phyloP scores from a whole-genome alignment of 164 flowering plant species.

The Vitis riparia region DNA sequence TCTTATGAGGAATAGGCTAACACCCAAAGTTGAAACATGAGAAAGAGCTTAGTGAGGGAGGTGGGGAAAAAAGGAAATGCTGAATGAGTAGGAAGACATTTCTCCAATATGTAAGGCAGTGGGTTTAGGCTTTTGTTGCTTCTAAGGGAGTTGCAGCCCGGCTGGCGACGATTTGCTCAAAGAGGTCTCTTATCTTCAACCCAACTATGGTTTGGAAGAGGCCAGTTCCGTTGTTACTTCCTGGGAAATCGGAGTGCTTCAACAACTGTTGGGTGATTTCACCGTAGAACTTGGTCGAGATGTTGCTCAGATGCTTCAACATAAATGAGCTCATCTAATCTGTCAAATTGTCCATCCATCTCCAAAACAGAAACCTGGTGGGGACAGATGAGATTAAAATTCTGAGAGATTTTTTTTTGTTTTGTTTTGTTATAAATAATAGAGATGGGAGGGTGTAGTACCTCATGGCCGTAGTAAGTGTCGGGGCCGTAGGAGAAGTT shows the following conservation, averaged over 20 bases:
- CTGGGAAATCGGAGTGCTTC: slow-evolving; percentile 90
- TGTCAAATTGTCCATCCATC: slow-evolving; percentile 98
- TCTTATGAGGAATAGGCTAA: slow-evolving; percentile 6
- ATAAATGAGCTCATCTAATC: slow-evolving; percentile 90
- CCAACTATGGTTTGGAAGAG: slow-evolving; percentile 92
- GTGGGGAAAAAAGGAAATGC: slow-evolving; percentile 1
- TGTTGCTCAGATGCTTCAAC: slow-evolving; percentile 91
- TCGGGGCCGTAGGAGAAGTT: slow-evolving; percentile 90
- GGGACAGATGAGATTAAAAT: neutral
- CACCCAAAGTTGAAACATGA: slow-evolving; percentile 13
- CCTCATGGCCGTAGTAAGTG: slow-evolving; percentile 80
- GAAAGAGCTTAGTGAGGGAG: neutral
- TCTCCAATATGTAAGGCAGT: slow-evolving; percentile 4
- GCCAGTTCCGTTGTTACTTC: slow-evolving; percentile 95
- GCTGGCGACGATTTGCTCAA: slow-evolving; percentile 63
- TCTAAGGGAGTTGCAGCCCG: slow-evolving; percentile 44
- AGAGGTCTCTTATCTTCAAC: slow-evolving; percentile 86
- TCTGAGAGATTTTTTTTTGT: too few relatives aligned
- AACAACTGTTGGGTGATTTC: slow-evolving; percentile 96
- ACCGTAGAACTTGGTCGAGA: slow-evolving; percentile 90
- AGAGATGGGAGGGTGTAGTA: slow-evolving; percentile 13
- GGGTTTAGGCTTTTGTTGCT: slow-evolving; percentile 59
- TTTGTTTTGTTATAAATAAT: too few relatives aligned
- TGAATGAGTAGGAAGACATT: neutral
- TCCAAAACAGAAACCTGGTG: slow-evolving; percentile 84